Evolutionary conservation across 2,329 filamentous ascomycete genomes (phyloP).

Genomic region (Cladophialophora chaetospira): DNA sequence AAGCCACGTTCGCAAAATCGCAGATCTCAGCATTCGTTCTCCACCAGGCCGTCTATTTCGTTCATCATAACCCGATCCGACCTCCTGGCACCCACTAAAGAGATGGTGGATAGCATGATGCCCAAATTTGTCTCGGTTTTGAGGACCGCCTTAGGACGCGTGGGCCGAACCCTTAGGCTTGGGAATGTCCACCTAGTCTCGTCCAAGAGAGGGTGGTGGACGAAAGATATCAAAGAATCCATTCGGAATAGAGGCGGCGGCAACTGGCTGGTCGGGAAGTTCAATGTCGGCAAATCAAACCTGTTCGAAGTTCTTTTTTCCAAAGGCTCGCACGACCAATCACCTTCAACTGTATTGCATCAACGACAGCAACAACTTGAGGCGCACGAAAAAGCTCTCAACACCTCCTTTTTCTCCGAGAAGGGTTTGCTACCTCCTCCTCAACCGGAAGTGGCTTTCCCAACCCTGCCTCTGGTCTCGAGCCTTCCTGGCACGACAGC

Average conservation of each 20-base stretch:
- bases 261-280: constrained; percentile 96
- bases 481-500: constrained; percentile 89
- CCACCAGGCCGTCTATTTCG: constrained; percentile 61
- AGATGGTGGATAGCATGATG: constrained; percentile 83
- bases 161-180: constrained; percentile 71
- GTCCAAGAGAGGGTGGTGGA: constrained; percentile 87
- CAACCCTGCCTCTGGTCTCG: constrained; percentile 82
- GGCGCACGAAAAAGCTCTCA: constrained; percentile 11
- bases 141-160: constrained; percentile 70
- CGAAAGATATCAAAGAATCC: constrained; percentile 78
- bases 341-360: constrained; percentile 37
- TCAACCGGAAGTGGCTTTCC: constrained; percentile 72
- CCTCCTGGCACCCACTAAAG: constrained; percentile 78
- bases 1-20: constrained; percentile 79
- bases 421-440: constrained; percentile 71
- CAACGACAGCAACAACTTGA: constrained; percentile 37
- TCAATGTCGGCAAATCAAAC: constrained; percentile 95
- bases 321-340: constrained; percentile 63
- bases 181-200: constrained; percentile 88
- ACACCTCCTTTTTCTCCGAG: constrained; percentile 33
- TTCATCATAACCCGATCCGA: constrained; percentile 92
- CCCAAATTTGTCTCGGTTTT: constrained; percentile 78
- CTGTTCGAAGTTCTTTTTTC: constrained; percentile 87
- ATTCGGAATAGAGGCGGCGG: constrained; percentile 82
- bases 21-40: constrained; percentile 54